Percentiles rank a stretch among this genome's conserved stretches.
Conservation (phyloP, 345 rosid species). For the Citrus hindsii region DNA sequence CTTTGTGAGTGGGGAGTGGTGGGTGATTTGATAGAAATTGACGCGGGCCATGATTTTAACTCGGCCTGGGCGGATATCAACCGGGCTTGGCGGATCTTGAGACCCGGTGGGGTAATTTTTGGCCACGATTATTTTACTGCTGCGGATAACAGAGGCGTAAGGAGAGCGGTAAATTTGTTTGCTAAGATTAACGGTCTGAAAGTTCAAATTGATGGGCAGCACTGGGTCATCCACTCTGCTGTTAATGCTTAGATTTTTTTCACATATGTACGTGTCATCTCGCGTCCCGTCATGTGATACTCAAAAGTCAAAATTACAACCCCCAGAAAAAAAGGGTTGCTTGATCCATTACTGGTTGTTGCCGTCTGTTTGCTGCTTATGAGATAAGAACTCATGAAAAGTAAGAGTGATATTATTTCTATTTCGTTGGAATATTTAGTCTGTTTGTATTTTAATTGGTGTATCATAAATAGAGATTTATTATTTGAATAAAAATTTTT, state of each 20-base stretch:
- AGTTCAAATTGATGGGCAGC: constrained; percentile 52
- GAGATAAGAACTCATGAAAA: no score
- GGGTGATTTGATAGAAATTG: constrained; percentile 62
- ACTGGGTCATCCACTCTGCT: constrained; percentile 56
- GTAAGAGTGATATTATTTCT: no score
- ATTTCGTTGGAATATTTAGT: no score
- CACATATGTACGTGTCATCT: background rate
- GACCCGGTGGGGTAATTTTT: constrained; percentile 63
- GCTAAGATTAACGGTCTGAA: constrained; percentile 43
- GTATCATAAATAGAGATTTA: no score
- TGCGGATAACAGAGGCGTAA: constrained; percentile 57
- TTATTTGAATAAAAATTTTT: no score
- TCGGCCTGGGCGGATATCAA: constrained; percentile 77
- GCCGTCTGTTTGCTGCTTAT: no score
- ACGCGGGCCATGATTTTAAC: constrained; percentile 72
- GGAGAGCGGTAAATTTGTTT: constrained; percentile 67
- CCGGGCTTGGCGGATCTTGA: constrained; percentile 50
- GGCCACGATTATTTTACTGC: constrained; percentile 67
- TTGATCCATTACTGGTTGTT: no score
- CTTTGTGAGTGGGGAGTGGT: constrained; percentile 63
- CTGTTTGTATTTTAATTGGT: no score
- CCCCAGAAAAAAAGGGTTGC: no score
- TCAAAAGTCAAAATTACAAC: no score
- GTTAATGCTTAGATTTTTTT: background rate
- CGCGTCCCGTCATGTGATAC: no score